Evolutionary conservation across 2,329 filamentous ascomycete genomes (phyloP).

Genomic region (Herpomyces periplanetae): DNA sequence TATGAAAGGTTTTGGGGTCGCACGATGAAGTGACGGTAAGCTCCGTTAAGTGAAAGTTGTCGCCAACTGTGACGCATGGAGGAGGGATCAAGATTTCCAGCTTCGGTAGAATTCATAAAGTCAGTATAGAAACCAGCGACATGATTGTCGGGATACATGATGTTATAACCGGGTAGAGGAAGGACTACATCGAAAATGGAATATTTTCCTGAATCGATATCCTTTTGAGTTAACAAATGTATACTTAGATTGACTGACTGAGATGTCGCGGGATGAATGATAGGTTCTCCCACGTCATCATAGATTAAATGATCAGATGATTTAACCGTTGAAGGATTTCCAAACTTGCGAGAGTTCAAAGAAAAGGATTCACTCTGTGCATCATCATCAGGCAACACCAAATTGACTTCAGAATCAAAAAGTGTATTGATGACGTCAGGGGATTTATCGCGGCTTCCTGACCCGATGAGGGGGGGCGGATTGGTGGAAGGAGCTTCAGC

Average conservation of each 20-base stretch:
- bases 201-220: constrained; percentile 33
- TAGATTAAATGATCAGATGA: too few relatives aligned
- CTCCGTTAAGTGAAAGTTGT: constrained; percentile 55
- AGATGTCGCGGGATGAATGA: constrained; percentile 17
- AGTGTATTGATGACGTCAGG: too few relatives aligned
- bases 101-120: constrained; percentile 45
- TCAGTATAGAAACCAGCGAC: constrained; percentile 45
- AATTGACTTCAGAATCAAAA: too few relatives aligned
- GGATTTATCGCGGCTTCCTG: too few relatives aligned
- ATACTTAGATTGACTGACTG: constrained; percentile 15
- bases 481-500: too few relatives aligned
- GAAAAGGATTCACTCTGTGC: too few relatives aligned
- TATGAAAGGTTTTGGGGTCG: too few relatives aligned
- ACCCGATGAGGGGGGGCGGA: too few relatives aligned
- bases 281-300: constrained; percentile 22
- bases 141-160: constrained; percentile 46
- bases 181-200: constrained; percentile 60
- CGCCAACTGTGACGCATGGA: constrained; percentile 54
- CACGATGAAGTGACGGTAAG: constrained; percentile 51
- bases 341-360: too few relatives aligned
- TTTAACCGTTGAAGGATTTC: too few relatives aligned
- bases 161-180: constrained; percentile 62
- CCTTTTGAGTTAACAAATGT: constrained; percentile 26
- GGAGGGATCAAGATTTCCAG: constrained; percentile 38
- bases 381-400: too few relatives aligned